Conservation (phyloP, 176 grass and related monocot genomes). For the Microstegium vimineum region DNA sequence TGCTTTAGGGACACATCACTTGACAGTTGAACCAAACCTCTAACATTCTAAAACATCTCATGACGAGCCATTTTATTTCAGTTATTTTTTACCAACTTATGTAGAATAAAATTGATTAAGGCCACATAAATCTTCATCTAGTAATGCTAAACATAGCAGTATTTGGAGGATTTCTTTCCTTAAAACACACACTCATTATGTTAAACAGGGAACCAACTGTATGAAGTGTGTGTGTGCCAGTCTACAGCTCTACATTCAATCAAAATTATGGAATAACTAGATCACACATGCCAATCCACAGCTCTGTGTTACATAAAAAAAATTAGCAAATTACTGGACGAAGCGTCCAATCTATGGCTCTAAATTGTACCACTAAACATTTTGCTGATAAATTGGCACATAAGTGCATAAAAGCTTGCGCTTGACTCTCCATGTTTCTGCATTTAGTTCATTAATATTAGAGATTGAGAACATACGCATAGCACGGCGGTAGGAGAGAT, state of each 20-base stretch:
- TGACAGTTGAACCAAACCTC: neutral
- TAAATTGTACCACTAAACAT: neutral
- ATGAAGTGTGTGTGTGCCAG: neutral
- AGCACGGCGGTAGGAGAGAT: neutral
- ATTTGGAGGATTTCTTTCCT: neutral
- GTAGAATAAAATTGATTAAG: neutral
- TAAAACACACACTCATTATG: neutral
- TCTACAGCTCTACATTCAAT: neutral
- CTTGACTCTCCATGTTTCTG: neutral
- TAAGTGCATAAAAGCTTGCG: neutral
- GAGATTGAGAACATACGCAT: neutral
- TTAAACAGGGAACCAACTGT: neutral
- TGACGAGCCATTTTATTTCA: neutral
- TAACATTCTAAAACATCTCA: neutral
- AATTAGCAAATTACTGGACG: neutral
- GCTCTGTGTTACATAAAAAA: neutral
- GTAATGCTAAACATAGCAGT: neutral
- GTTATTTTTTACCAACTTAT: neutral
- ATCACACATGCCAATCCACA: neutral
- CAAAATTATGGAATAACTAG: neutral
- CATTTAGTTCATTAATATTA: neutral
- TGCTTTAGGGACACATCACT: neutral
- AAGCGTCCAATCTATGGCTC: neutral
- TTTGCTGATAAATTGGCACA: neutral
- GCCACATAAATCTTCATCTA: neutral